Evolutionary conservation across 164 flowering plant genomes (phyloP), one percentile per base, ranked within the genome.

Genomic region (Chimonanthus praecox): DNA sequence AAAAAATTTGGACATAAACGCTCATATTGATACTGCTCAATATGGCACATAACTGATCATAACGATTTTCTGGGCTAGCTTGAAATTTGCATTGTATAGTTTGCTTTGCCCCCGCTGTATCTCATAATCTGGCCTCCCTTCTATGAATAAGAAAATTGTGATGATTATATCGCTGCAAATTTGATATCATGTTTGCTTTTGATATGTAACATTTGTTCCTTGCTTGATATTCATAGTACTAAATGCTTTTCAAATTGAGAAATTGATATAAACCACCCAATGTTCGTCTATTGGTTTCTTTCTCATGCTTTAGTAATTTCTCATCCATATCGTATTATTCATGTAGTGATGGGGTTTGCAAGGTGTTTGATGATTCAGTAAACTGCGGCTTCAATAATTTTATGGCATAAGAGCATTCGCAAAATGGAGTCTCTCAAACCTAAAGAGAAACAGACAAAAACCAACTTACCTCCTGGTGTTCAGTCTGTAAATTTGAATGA

Each of bases 401-500:
- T 44, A 49, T 58, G 64, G 65, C 64, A 61, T 7, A 15, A 58
- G 65, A 61, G 54, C 21, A 47, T 71, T 20, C 21, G 18, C 73
- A 21, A 47, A 51, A 60, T 71, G 73, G 60, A 7, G 68, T 66
- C 18, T 67, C 64, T 61, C 66, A 71, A 58, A 74, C 47, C 47
- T 48, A 71, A 71, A 66, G 60, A 49, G 65, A 71, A 62, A 44
- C 68, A 71, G 49, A 71, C 68, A 60, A 66, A 45, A 46, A 68
- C 6, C 60, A 73, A 54, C 46, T 43, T 43, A n/a, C 60, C 68
- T 43, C 43, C 63, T 9, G 15, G 21, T n/a, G 11, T 33, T 60
- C 71, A 58, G 49, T 77, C 72, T 50, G 64, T 47, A n/a, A 9
- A 63, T 49, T 75, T 79, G 81, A 78, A 79, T 47, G 63, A 72